Percentiles rank a stretch among this genome's conserved stretches.
Evolutionary conservation across 2,329 filamentous ascomycete species (phyloP).

Genomic region (Exserohilum rostratum): DNA sequence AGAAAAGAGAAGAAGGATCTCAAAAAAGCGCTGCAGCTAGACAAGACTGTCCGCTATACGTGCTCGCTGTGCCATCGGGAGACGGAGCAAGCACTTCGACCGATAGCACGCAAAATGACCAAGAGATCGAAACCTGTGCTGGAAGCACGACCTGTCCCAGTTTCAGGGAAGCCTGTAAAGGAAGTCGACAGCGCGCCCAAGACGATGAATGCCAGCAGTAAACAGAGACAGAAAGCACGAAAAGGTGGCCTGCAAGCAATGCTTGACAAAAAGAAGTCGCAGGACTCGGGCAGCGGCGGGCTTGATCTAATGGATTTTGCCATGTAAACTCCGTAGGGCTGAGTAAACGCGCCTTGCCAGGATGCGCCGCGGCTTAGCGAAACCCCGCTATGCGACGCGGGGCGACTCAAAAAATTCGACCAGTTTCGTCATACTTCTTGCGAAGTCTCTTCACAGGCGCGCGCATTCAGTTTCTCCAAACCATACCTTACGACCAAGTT

Average conservation of each 20-base stretch:
- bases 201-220: conserved; percentile 56
- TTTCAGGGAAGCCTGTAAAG: conserved; percentile 2
- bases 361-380: conserved; percentile 29
- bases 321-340: conserved; percentile 48
- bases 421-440: conserved; percentile 25
- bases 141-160: conserved; percentile 1
- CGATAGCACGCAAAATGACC: conserved; percentile 27
- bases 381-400: conserved; percentile 38
- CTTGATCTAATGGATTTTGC: conserved; percentile 63
- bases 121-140: conserved; percentile 14
- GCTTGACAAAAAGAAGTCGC: conserved; percentile 54
- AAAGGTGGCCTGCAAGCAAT: conserved; percentile 62
- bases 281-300: conserved; percentile 43
- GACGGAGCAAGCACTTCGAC: conserved; percentile 31
- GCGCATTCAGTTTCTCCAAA: background rate
- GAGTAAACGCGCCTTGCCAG: conserved; percentile 19
- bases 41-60: conserved; percentile 32
- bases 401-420: conserved; percentile 44
- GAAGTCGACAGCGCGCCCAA: conserved; percentile 27
- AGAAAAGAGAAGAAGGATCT: conserved; percentile 9
- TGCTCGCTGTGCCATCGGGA: conserved; percentile 43
- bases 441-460: conserved; percentile 5
- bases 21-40: conserved; percentile 12
- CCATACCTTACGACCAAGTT: background rate
- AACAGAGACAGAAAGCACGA: conserved; percentile 61